Evolutionary conservation across 768 basidiomycete species (phyloP).

Genomic region (Russula dissimulans): DNA sequence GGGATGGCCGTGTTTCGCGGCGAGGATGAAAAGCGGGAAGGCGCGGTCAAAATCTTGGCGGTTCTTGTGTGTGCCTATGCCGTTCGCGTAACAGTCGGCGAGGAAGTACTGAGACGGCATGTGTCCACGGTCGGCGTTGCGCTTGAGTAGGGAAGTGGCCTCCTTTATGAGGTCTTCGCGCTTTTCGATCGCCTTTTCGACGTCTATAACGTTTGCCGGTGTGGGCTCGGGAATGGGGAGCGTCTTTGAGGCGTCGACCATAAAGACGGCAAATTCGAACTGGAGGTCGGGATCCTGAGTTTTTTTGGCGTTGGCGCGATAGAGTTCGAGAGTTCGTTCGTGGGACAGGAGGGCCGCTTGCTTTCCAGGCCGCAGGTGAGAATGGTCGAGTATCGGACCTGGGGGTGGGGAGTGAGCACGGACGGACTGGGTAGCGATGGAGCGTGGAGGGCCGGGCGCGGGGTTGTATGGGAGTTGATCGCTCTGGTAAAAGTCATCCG

Average conservation of each 20-base stretch:
- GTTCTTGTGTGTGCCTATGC: conserved; percentile 85
- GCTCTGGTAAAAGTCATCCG: conserved; percentile 20
- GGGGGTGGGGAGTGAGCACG: conserved; percentile 59
- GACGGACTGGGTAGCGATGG: conserved; percentile 44
- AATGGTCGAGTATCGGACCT: conserved; percentile 76
- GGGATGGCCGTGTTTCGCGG: conserved; percentile 94
- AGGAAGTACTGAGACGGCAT: conserved; percentile 94
- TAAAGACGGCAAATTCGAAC: conserved; percentile 98
- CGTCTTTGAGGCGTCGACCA: conserved; percentile 94
- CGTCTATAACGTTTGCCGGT: conserved; percentile 65
- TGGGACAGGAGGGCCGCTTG: conserved; percentile 90
- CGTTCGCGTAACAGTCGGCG: conserved; percentile 96
- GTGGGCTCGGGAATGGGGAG: conserved; percentile 67
- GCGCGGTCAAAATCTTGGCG: conserved; percentile 97
- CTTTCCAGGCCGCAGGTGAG: conserved; percentile 87
- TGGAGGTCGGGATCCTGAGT: conserved; percentile 96
- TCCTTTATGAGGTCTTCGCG: conserved; percentile 85
- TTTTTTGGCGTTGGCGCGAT: conserved; percentile 96
- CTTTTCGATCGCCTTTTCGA: conserved; percentile 73
- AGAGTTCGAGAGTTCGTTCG: conserved; percentile 93
- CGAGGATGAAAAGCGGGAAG: conserved; percentile 90
- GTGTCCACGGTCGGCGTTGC: conserved; percentile 89
- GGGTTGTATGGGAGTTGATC: conserved; percentile 2
- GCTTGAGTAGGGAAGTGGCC: conserved; percentile 78
- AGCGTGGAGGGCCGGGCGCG: conserved; percentile 21